Conservation (phyloP, 768 basidiomycete species). For the Exidia glandulosa region DNA sequence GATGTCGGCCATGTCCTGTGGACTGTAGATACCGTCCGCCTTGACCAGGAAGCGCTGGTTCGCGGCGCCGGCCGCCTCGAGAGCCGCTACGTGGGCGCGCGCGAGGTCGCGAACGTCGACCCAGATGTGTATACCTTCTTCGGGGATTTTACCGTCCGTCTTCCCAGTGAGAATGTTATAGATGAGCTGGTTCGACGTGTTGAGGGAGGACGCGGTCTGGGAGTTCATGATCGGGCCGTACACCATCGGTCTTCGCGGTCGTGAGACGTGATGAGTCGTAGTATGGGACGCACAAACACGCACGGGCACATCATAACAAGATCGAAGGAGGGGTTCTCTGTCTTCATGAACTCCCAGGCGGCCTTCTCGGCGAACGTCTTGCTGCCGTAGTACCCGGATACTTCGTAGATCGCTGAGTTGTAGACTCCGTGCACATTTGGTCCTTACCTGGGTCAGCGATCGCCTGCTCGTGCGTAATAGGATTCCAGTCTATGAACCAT, state of each 20-base stretch:
- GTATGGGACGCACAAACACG: background rate
- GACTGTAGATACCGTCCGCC: slow-evolving; percentile 8
- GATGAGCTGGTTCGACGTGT: background rate
- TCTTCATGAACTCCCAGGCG: slow-evolving; percentile 1
- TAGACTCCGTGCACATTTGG: slow-evolving; percentile 1
- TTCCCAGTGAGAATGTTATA: background rate
- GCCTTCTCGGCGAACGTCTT: slow-evolving; percentile 2
- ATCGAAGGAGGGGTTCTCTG: background rate
- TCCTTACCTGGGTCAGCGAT: background rate
- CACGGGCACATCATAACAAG: background rate
- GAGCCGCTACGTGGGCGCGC: slow-evolving; percentile 22
- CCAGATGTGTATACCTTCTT: background rate
- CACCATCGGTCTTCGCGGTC: background rate
- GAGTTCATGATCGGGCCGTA: background rate
- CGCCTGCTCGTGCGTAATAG: background rate
- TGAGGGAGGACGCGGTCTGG: background rate
- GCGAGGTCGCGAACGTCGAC: background rate
- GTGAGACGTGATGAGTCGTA: background rate
- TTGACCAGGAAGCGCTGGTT: slow-evolving; percentile 46
- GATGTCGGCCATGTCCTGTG: background rate
- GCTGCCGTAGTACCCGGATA: background rate
- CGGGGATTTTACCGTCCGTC: background rate
- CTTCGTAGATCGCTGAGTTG: background rate
- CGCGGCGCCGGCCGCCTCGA: slow-evolving; percentile 40
- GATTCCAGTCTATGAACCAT: background rate